These are phyloP conservation scores for Kodamaea restingae DNA, from an alignment of 805 yeast genomes.

Conservation along the genomic window DNA sequence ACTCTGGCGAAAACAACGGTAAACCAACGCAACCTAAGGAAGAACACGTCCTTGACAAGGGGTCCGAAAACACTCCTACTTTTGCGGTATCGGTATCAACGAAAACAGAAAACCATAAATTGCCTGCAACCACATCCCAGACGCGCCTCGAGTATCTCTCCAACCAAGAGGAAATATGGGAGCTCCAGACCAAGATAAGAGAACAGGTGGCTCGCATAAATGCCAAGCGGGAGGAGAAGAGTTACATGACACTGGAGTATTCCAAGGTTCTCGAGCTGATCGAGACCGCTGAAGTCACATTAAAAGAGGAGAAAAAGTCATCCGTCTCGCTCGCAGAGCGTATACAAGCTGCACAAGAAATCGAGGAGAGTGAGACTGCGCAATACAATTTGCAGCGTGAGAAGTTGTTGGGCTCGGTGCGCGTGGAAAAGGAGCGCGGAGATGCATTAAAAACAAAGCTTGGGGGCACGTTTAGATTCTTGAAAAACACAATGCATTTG, in stretches of 20 bases:
- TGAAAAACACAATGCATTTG: conserved; percentile 38
- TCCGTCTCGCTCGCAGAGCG: conserved; percentile 17
- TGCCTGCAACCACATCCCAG: too few relatives aligned
- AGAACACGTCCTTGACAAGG: too few relatives aligned
- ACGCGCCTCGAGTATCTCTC: background rate
- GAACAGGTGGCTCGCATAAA: conserved; percentile 41
- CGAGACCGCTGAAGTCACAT: conserved; percentile 37
- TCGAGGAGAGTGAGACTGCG: conserved; percentile 11
- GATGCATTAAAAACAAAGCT: conserved; percentile 24
- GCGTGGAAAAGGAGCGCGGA: conserved; percentile 21
- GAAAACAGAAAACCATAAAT: too few relatives aligned
- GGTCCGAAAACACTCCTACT: too few relatives aligned
- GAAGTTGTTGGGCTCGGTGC: conserved; percentile 19
- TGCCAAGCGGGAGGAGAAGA: conserved; percentile 53
- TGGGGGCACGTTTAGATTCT: conserved; percentile 30
- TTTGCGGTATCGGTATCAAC: too few relatives aligned
- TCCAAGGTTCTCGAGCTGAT: conserved; percentile 49
- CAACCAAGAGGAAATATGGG: conserved; percentile 42
- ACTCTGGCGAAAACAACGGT: too few relatives aligned
- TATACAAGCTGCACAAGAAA: conserved; percentile 15
- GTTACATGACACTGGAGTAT: conserved; percentile 60
- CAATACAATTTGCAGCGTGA: conserved; percentile 20
- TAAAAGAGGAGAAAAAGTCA: conserved; percentile 18
- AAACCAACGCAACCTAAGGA: too few relatives aligned
- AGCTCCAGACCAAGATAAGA: conserved; percentile 43